These are phyloP conservation scores for Trichoderma oligosporum DNA, from an alignment of 2,329 filamentous ascomycete genomes.

Conservation along the genomic window DNA sequence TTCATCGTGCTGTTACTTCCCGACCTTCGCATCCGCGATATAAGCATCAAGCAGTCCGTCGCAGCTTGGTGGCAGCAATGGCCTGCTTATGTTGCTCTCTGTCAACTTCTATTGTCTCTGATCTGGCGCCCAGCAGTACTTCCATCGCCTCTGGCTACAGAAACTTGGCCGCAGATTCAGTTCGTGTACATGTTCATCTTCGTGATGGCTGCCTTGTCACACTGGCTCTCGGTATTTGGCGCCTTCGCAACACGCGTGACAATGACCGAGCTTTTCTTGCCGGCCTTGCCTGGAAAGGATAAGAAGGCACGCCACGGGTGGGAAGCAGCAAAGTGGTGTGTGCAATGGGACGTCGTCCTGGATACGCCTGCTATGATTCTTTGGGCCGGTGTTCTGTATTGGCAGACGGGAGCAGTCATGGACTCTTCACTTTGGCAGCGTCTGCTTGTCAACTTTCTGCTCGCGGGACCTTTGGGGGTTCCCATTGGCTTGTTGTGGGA, in stretches of 20 bases:
- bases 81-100: not conserved
- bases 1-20: not conserved
- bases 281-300: not conserved
- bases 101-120: not conserved
- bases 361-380: not conserved
- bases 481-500: no score
- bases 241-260: not conserved
- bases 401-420: no score
- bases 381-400: not conserved
- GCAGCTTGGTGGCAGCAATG: conserved; percentile 1
- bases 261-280: not conserved
- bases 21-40: not conserved
- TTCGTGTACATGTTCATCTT: no score
- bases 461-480: no score
- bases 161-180: no score
- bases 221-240: no score
- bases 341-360: not conserved
- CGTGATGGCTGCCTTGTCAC: no score
- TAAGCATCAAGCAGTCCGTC: not conserved
- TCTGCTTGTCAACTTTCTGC: no score
- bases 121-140: no score
- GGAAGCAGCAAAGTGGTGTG: not conserved
- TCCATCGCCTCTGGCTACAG: no score
- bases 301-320: not conserved
- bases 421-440: no score